Conservation (phyloP, 2,329 filamentous ascomycete genomes). For the Talaromyces sp. region DNA sequence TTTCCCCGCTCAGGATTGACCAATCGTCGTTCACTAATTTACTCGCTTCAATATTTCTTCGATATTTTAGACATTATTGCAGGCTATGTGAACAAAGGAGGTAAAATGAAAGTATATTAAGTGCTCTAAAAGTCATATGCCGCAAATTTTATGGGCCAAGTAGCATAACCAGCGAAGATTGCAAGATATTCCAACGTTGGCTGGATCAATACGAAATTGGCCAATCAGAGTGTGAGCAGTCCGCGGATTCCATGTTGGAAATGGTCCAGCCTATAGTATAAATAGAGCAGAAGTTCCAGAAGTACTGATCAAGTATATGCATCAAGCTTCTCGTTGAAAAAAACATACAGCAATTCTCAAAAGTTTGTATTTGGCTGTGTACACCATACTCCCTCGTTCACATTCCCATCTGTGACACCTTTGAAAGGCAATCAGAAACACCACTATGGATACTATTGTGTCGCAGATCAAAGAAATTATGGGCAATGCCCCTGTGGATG, state of each 20-base stretch:
- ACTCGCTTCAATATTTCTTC: not conserved
- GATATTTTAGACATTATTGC: too few relatives aligned
- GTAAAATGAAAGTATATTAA: not conserved
- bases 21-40: not conserved
- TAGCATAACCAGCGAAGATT: not conserved
- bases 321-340: not conserved
- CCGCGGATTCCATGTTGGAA: not conserved
- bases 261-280: not conserved
- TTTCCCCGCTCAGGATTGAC: not conserved
- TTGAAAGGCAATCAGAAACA: not conserved
- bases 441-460: slow-evolving; percentile 4
- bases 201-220: not conserved
- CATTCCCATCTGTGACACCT: not conserved
- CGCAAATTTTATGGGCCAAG: too few relatives aligned
- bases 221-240: slow-evolving; percentile 5
- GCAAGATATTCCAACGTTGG: not conserved
- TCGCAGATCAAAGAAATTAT: slow-evolving; percentile 3
- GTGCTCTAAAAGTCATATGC: not conserved
- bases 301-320: not conserved
- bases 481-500: not conserved
- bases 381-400: not conserved
- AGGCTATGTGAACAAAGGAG: not conserved
- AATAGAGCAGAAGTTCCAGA: not conserved
- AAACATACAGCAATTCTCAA: not conserved
- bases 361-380: not conserved